Evolutionary conservation across 257 asterid species (phyloP), one percentile per base, ranked within the genome.

Genomic region (Nemophila menziesii): DNA sequence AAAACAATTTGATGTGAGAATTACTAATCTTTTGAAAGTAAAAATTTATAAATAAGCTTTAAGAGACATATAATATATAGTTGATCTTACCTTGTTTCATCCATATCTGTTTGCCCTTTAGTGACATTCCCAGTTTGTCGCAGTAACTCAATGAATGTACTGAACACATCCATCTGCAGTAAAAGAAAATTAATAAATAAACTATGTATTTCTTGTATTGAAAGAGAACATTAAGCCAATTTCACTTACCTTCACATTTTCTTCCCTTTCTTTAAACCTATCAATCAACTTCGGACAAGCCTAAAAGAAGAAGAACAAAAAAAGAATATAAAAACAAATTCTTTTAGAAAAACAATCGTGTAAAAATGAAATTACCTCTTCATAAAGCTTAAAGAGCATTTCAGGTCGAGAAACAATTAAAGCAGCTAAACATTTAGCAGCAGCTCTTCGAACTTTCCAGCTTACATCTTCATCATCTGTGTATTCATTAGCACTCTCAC

Each of bases 371-470:
- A 8, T 33, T 44, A 90, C 99, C 96, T 90, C 94, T 59, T 74
- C 89, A 29, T 90, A 90, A 29, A 90, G 68, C 69, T 80, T 79
- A 44, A 92, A 69, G 43, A 90, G 94, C 90, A 90, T 77, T 77
- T 85, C 99, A 46, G 96, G 94, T 38, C 99, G 92, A 58, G 99
- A 81, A 63, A 85, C 96, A 69, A 85, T 76, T 56, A 85, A 59
- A 16, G 89, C 94, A 19, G 93, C 79, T 60, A 90, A 73, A 70
- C 99, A 85, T 72, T 90, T 90, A 48, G 96, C 96, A 71, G 99
- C 74, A 62, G 99, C 99, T 66, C 96, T 71, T 43, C 99, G 75
- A 51, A 90, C 99, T 74, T 90, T 90, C 99, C 99, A 90, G 72
- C 96, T 90, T 24, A 72, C 78, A 66, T 90, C 99, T 76, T 90